phyloP scores from a whole-genome alignment of 371 early-diverging fungal genomes.

The Homolaphlyctis polyrhiza region DNA sequence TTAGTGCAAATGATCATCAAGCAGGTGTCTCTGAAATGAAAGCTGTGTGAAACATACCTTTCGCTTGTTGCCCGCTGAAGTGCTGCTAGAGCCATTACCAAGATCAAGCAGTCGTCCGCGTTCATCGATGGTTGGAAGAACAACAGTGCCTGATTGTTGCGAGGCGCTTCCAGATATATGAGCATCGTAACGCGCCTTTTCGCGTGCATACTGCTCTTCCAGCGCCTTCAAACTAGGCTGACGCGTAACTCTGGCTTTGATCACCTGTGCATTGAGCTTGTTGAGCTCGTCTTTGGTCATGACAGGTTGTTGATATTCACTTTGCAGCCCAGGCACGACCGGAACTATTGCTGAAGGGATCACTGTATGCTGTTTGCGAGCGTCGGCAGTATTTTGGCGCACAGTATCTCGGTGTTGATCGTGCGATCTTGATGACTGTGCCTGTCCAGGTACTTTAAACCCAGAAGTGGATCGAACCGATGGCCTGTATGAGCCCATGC shows the following conservation, averaged over 20 bases:
- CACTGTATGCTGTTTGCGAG: not conserved
- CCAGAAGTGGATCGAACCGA: slow-evolving; percentile 10
- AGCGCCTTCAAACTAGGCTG: slow-evolving; percentile 59
- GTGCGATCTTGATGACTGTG: not conserved
- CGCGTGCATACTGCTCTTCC: slow-evolving; percentile 61
- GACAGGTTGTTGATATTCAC: slow-evolving; percentile 2
- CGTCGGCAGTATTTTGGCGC: slow-evolving; percentile 13
- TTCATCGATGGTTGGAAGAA: slow-evolving; percentile 63
- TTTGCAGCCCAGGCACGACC: not conserved
- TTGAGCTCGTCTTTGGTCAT: slow-evolving; percentile 71
- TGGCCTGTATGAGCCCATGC: slow-evolving; percentile 14
- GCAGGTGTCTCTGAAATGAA: no score
- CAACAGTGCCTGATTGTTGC: slow-evolving; percentile 10
- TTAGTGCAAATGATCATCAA: not conserved
- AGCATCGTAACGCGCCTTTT: slow-evolving; percentile 12
- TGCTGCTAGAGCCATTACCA: slow-evolving; percentile 9
- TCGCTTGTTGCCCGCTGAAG: no score
- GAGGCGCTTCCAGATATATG: not conserved
- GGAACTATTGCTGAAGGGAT: slow-evolving; percentile 6
- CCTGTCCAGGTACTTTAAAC: slow-evolving; percentile 11
- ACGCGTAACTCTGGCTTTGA: slow-evolving; percentile 75
- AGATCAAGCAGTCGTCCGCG: slow-evolving; percentile 48
- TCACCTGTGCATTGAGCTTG: slow-evolving; percentile 72
- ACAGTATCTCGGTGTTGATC: slow-evolving; percentile 25
- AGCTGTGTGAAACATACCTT: no score